phyloP scores from a whole-genome alignment of 306 rosid species.

The Dicorynia guianensis region DNA sequence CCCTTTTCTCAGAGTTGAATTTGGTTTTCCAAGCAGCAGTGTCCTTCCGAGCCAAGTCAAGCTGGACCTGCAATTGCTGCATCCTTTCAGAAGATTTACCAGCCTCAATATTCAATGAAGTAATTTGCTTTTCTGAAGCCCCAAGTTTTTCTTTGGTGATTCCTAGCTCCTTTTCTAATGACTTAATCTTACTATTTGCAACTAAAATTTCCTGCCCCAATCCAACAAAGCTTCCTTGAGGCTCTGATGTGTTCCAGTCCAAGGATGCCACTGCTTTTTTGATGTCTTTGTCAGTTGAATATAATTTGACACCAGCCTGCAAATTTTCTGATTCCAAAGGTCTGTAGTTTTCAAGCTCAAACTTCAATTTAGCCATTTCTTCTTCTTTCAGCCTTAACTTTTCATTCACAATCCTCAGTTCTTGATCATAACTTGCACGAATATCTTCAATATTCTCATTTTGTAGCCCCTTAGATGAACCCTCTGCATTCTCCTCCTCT shows the following conservation, averaged over 20 bases:
- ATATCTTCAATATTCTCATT: constrained; percentile 55
- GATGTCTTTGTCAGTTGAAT: constrained; percentile 38
- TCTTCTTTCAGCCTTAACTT: constrained; percentile 63
- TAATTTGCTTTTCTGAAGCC: constrained; percentile 65
- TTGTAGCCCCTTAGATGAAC: constrained; percentile 49
- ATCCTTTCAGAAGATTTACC: constrained; percentile 61
- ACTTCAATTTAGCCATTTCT: constrained; percentile 64
- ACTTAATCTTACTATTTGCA: constrained; percentile 44
- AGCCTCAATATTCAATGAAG: constrained; percentile 60
- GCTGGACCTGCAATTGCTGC: constrained; percentile 66
- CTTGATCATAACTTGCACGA: constrained; percentile 65
- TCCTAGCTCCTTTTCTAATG: constrained; percentile 62
- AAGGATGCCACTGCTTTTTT: constrained; percentile 13
- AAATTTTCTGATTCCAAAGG: constrained; percentile 39
- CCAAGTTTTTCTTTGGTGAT: constrained; percentile 60
- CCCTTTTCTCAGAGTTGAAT: constrained; percentile 76
- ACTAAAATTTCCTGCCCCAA: constrained; percentile 43
- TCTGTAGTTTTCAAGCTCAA: constrained; percentile 53
- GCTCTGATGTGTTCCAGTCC: constrained; percentile 35
- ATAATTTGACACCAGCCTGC: constrained; percentile 30
- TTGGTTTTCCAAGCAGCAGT: constrained; percentile 65
- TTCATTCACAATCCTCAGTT: constrained; percentile 61
- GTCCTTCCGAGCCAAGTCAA: constrained; percentile 72
- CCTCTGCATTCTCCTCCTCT: constrained; percentile 62
- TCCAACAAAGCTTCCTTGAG: constrained; percentile 39